Evolutionary conservation across 176 grass and related monocot genomes (phyloP).

Genomic region (Carex parvula): DNA sequence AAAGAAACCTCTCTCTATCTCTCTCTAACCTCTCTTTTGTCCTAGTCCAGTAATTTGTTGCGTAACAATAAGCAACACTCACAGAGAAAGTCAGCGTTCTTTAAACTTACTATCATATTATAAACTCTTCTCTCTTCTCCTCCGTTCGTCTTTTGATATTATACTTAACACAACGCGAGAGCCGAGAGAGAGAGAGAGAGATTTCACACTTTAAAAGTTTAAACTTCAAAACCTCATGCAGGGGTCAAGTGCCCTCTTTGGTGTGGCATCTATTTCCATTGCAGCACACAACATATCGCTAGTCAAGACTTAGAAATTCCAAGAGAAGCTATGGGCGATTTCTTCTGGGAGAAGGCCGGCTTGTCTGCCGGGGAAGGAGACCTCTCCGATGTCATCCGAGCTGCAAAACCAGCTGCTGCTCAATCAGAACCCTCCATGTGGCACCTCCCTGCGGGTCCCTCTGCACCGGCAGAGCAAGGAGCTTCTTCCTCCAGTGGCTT

Average conservation of each 20-base stretch:
- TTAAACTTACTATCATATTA: neutral
- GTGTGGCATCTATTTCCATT: neutral
- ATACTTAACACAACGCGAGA: neutral
- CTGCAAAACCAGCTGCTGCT: neutral
- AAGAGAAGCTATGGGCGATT: slow-evolving; percentile 60
- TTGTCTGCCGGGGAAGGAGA: slow-evolving; percentile 48
- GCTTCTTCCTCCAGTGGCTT: slow-evolving; percentile 21
- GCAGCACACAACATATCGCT: neutral
- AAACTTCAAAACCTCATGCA: neutral
- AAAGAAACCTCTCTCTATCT: neutral
- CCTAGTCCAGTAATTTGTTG: slow-evolving; percentile 17
- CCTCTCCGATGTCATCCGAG: slow-evolving; percentile 55
- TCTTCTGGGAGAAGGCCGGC: slow-evolving; percentile 53
- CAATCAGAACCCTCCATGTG: slow-evolving; percentile 8
- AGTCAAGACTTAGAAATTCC: neutral
- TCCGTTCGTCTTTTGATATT: neutral
- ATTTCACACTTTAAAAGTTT: neutral
- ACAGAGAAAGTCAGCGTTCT: slow-evolving; percentile 18
- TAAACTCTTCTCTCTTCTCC: neutral
- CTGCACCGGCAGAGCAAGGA: neutral
- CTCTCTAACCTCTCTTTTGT: neutral
- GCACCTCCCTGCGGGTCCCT: neutral
- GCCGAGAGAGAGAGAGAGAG: neutral
- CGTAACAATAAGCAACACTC: slow-evolving; percentile 25
- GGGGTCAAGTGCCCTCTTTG: neutral